A percentile compares a stretch with the other conserved stretches of the same genome.
Evolutionary conservation across 2,329 filamentous ascomycete species (phyloP).

Genomic region (Raffaelea deltoideospora): DNA sequence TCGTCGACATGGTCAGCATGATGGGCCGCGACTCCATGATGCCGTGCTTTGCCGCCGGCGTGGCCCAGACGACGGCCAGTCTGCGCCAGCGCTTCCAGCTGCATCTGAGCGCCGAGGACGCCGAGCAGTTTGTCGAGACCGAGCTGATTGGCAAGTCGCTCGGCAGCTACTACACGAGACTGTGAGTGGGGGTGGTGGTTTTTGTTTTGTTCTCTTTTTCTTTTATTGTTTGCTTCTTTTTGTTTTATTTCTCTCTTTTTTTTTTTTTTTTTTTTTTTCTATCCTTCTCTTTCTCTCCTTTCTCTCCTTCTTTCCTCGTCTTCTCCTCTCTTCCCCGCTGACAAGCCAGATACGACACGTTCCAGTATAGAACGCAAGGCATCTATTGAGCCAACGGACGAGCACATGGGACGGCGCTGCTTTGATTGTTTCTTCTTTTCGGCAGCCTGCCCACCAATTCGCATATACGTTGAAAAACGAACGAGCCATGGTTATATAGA

Average conservation of each 20-base stretch:
- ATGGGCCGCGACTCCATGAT: slow-evolving; percentile 75
- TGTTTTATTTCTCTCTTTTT: background rate
- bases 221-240: background rate
- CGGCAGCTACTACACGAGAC: slow-evolving; percentile 74
- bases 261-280: background rate
- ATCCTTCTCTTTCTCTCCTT: no score
- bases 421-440: no score
- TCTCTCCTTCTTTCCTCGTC: no score
- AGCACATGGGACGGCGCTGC: no score
- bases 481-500: no score
- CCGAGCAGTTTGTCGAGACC: slow-evolving; percentile 65
- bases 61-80: slow-evolving; percentile 53
- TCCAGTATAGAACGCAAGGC: slow-evolving; percentile 76
- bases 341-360: slow-evolving; percentile 55
- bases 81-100: slow-evolving; percentile 65
- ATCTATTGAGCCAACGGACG: slow-evolving; percentile 73
- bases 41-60: slow-evolving; percentile 66
- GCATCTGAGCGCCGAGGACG: slow-evolving; percentile 69
- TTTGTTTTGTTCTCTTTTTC: background rate
- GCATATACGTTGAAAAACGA: no score
- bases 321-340: no score
- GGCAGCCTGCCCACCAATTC: no score
- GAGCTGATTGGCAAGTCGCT: slow-evolving; percentile 68
- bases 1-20: slow-evolving; percentile 69
- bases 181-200: slow-evolving; percentile 53